These are phyloP conservation scores for Penicillium antarcticum DNA, from an alignment of 495 filamentous ascomycete genomes.

Conservation along the genomic window DNA sequence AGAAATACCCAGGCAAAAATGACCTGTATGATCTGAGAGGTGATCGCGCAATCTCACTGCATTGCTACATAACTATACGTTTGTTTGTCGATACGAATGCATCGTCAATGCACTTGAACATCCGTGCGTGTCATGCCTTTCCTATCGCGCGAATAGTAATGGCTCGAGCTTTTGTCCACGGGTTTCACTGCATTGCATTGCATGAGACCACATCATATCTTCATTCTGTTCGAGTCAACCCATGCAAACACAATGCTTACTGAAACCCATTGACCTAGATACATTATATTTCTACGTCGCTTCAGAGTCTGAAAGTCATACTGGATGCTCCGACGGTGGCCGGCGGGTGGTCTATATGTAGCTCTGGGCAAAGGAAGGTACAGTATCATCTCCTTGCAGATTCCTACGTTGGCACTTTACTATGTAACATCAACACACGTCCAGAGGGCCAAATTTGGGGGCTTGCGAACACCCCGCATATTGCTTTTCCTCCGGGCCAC, in stretches of 20 bases:
- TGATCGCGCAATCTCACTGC: too few species aligned
- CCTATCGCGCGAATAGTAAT: neutral
- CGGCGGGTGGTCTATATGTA: neutral
- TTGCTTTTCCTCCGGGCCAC: neutral
- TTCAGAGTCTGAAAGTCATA: neutral
- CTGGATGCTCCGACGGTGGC: slow-evolving; percentile 1
- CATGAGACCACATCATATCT: neutral
- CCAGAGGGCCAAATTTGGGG: too few species aligned
- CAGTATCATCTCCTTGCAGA: neutral
- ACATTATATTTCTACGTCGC: neutral
- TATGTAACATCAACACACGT: neutral
- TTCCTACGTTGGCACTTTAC: neutral
- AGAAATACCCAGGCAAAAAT: too few species aligned
- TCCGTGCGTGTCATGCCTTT: too few species aligned
- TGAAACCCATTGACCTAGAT: too few species aligned
- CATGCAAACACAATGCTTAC: neutral
- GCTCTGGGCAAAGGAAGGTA: neutral
- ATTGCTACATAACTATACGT: too few species aligned
- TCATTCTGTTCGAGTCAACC: neutral
- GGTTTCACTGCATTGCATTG: slow-evolving; percentile 3
- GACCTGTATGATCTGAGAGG: too few species aligned
- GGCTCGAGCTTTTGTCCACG: neutral
- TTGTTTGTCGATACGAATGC: too few species aligned
- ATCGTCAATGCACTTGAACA: too few species aligned
- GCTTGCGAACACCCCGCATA: too few species aligned